Evolutionary conservation across 495 filamentous ascomycete species (phyloP).

Genomic region (Penicillium steckii): DNA sequence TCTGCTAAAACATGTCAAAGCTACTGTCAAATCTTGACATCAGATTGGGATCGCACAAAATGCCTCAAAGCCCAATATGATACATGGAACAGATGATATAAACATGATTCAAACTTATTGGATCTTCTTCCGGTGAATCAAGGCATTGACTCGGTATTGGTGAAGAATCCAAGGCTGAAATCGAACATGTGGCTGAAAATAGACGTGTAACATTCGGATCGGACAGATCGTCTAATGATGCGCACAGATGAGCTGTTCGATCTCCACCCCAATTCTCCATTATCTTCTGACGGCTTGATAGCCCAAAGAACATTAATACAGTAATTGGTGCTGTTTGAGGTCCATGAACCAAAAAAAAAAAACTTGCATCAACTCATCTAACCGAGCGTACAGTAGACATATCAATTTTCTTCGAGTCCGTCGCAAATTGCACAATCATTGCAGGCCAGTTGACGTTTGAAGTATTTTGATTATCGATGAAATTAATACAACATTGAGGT

Average conservation of each 20-base stretch:
- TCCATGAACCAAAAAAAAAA: too few relatives aligned
- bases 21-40: too few relatives aligned
- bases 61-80: background rate
- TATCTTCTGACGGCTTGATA: background rate
- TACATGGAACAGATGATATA: background rate
- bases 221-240: background rate
- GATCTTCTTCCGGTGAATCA: background rate
- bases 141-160: background rate
- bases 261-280: background rate
- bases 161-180: background rate
- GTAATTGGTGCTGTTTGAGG: background rate
- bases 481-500: too few relatives aligned
- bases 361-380: background rate
- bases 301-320: background rate
- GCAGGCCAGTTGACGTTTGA: too few relatives aligned
- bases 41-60: too few relatives aligned
- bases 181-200: background rate
- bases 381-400: too few relatives aligned
- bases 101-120: background rate
- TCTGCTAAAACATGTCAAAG: too few relatives aligned
- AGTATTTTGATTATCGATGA: too few relatives aligned
- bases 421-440: too few relatives aligned
- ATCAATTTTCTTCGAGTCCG: too few relatives aligned
- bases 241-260: background rate
- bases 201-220: background rate